phyloP scores from a whole-genome alignment of 192 early-diverging fungal genomes.

The Funneliformis mosseae region DNA sequence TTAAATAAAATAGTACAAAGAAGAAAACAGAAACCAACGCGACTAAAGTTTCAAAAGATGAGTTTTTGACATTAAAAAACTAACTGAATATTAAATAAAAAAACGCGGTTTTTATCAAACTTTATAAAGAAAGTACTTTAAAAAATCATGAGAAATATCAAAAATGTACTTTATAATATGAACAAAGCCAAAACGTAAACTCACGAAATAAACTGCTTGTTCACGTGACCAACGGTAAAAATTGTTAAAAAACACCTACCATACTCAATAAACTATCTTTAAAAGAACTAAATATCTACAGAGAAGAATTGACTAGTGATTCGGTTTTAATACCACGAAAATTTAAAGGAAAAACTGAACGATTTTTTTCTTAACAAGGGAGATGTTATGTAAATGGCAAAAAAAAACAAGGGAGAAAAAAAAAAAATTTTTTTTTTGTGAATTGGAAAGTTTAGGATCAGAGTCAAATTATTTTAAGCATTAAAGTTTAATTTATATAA shows the following conservation, averaged over 20 bases:
- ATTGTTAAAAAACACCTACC: background rate
- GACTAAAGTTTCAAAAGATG: background rate
- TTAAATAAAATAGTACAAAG: background rate
- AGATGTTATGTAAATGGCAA: background rate
- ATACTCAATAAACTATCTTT: constrained; percentile 4
- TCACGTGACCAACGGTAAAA: constrained; percentile 9
- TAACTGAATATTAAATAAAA: background rate
- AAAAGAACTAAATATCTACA: background rate
- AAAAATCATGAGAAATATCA: background rate
- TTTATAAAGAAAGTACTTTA: background rate
- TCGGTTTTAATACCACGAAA: background rate
- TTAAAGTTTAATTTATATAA: background rate
- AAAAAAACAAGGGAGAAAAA: background rate
- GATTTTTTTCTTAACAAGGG: background rate
- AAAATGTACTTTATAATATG: background rate
- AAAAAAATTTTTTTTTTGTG: background rate
- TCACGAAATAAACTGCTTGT: background rate
- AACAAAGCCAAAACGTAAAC: background rate
- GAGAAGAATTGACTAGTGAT: background rate
- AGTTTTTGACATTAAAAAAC: background rate
- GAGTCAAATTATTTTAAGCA: background rate
- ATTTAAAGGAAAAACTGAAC: background rate
- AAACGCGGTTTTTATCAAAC: constrained; percentile 19
- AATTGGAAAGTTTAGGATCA: background rate
- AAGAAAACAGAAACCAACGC: background rate